These are phyloP conservation scores for Ulota crispa DNA, from an alignment of 225 moss, liverwort and hornwort genomes.

Conservation along the genomic window DNA sequence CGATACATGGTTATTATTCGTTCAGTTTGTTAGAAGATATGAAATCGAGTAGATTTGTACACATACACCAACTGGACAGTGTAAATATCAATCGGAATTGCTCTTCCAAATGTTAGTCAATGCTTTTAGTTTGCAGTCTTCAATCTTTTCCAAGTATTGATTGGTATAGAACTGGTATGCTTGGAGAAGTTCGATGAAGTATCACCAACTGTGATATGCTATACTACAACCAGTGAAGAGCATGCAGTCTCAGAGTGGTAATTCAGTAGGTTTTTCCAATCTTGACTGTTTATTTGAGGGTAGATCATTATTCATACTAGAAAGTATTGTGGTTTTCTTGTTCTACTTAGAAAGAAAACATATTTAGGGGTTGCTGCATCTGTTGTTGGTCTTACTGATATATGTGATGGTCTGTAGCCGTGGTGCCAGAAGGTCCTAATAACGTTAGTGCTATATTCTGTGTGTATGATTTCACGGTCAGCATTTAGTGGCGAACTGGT, in stretches of 20 bases:
- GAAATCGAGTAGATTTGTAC: conserved; percentile 15
- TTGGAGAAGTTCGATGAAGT: conserved; percentile 14
- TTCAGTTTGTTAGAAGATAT: conserved; percentile 22
- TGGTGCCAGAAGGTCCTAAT: not conserved
- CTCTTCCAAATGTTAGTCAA: conserved; percentile 2
- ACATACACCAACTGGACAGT: conserved; percentile 17
- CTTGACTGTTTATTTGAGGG: conserved; percentile 2
- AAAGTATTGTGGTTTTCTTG: not conserved
- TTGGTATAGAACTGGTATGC: not conserved
- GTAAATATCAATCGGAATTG: conserved; percentile 26
- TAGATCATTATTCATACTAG: not conserved
- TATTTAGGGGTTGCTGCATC: conserved; percentile 6
- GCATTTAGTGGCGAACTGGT: conserved; percentile 10
- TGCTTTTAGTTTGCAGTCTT: conserved; percentile 24
- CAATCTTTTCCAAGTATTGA: conserved; percentile 10
- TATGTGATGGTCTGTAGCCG: conserved; percentile 1
- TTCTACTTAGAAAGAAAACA: not conserved
- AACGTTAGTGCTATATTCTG: not conserved
- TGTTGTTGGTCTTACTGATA: not conserved
- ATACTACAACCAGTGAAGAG: conserved; percentile 10
- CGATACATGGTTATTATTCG: conserved; percentile 10
- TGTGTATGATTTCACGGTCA: not conserved
- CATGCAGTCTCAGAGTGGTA: not conserved
- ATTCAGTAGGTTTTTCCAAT: not conserved
- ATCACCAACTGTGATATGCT: conserved; percentile 1